Percentiles rank a stretch among this genome's conserved stretches.
Conservation (phyloP, 768 basidiomycete genomes). For the Amanita pallidorosea region DNA sequence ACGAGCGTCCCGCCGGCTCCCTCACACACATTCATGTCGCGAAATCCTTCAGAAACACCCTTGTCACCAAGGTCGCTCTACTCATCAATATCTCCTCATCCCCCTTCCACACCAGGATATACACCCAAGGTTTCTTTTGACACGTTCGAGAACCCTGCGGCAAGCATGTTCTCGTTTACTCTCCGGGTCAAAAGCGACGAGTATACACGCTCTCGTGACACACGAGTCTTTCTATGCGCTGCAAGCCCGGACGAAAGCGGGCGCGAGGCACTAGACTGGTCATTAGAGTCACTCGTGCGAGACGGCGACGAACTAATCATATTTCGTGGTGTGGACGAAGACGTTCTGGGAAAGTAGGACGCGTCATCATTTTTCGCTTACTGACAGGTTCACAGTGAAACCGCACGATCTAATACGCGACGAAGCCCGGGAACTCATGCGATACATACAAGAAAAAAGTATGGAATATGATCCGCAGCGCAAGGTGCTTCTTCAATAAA, state of each 20-base stretch:
- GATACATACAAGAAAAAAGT: constrained; percentile 68
- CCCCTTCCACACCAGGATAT: constrained; percentile 22
- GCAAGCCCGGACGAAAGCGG: constrained; percentile 86
- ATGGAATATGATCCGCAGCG: constrained; percentile 68
- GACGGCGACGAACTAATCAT: constrained; percentile 92
- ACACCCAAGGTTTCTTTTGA: constrained; percentile 78
- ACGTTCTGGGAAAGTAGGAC: constrained; percentile 54
- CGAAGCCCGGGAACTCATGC: constrained; percentile 79
- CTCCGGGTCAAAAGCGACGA: constrained; percentile 77
- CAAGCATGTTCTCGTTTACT: constrained; percentile 82
- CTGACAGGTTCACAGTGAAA: constrained; percentile 21
- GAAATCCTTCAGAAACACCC: neutral
- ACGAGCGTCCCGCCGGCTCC: no score
- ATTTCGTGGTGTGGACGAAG: constrained; percentile 82
- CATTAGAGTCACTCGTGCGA: constrained; percentile 73
- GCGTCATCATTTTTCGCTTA: neutral
- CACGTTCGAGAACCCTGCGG: constrained; percentile 74
- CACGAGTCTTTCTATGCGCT: constrained; percentile 85
- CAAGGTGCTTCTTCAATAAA: constrained; percentile 38
- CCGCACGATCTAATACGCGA: constrained; percentile 72
- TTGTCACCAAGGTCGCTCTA: constrained; percentile 11
- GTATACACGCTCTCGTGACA: constrained; percentile 63
- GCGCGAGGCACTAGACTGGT: constrained; percentile 83
- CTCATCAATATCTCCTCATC: constrained; percentile 7
- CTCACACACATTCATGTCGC: no score